phyloP scores from a whole-genome alignment of 164 flowering plant genomes.

The Cinnamomum chago region DNA sequence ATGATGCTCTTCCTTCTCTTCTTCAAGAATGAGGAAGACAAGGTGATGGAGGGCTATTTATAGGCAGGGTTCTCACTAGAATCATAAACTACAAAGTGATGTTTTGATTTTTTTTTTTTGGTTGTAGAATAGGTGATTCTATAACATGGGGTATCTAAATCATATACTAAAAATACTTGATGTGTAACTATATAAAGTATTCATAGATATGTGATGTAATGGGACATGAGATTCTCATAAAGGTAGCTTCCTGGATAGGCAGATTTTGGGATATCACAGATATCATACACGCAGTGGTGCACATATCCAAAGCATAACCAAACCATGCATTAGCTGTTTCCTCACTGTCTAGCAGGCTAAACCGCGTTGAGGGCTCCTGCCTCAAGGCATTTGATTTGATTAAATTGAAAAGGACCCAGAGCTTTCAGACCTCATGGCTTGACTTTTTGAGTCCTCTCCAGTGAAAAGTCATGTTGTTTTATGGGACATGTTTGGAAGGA shows the following conservation, averaged over 20 bases:
- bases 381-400: neutral
- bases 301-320: neutral
- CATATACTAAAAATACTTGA: neutral
- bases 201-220: neutral
- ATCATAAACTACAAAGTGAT: neutral
- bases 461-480: too few relatives aligned
- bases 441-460: neutral
- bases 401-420: neutral
- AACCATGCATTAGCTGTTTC: conserved; percentile 11
- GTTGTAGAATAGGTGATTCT: neutral
- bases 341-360: conserved; percentile 10
- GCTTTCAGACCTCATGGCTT: conserved; percentile 7
- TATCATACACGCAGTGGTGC: neutral
- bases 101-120: neutral
- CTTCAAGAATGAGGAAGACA: neutral
- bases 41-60: conserved; percentile 7
- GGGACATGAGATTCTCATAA: neutral
- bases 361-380: conserved; percentile 13
- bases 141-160: too few relatives aligned
- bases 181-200: too few relatives aligned
- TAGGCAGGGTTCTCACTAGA: conserved; percentile 1
- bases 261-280: conserved; percentile 1
- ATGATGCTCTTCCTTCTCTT: neutral
- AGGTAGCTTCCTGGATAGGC: conserved; percentile 8
- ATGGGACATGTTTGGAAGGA: neutral